Conservation (phyloP, 257 asterid species). For the Solanum arcanum region DNA sequence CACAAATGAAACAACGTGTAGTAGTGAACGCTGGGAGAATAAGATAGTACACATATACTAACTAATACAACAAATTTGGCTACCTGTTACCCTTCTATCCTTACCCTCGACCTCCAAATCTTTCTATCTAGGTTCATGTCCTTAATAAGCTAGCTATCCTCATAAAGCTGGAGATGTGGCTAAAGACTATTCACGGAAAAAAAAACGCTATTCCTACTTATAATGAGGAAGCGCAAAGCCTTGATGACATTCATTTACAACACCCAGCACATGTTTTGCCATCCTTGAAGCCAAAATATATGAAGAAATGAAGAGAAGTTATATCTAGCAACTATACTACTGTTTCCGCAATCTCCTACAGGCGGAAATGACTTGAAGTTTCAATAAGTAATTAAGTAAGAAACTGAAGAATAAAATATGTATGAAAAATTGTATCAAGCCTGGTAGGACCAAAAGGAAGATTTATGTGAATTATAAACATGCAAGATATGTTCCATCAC, state of each 20-base stretch:
- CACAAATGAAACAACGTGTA: not conserved
- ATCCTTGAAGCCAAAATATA: not conserved
- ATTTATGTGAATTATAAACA: not conserved
- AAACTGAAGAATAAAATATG: not conserved
- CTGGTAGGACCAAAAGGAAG: not conserved
- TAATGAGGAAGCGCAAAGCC: not conserved
- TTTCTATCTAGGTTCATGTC: not conserved
- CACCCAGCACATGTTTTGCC: not conserved
- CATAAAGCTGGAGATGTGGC: not conserved
- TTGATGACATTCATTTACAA: not conserved
- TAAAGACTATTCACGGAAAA: not conserved
- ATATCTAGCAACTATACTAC: not conserved
- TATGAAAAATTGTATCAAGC: not conserved
- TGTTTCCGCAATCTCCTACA: not conserved
- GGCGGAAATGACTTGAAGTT: not conserved
- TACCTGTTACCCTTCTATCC: not conserved
- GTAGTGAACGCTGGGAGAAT: not conserved
- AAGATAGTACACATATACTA: not conserved
- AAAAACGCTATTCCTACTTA: not conserved
- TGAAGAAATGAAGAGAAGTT: not conserved
- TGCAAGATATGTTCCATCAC: not conserved
- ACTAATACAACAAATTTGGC: not conserved
- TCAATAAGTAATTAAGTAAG: not conserved
- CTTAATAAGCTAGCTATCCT: not conserved
- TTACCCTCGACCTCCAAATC: not conserved